Percentiles rank a stretch among this genome's conserved stretches.
phyloP scores from a whole-genome alignment of 2,329 filamentous ascomycete species.

The Acrocalymma vagum region DNA sequence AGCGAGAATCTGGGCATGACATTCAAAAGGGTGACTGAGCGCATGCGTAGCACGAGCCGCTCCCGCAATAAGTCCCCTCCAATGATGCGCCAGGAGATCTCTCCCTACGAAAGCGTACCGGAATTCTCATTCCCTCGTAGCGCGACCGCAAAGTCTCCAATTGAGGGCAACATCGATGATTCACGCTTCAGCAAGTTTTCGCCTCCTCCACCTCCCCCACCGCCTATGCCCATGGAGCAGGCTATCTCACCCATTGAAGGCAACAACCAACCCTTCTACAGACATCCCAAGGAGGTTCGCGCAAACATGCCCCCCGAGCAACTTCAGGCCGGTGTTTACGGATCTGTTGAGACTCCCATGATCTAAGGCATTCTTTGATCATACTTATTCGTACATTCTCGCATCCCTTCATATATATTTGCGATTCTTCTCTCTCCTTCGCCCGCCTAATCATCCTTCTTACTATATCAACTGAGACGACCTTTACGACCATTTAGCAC shows the following conservation, averaged over 20 bases:
- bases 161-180: slow-evolving; percentile 33
- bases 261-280: slow-evolving; percentile 36
- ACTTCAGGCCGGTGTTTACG: slow-evolving; percentile 54
- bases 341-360: slow-evolving; percentile 43
- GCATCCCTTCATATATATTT: slow-evolving; percentile 7
- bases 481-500: slow-evolving; percentile 35
- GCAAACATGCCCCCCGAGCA: slow-evolving; percentile 60
- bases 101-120: slow-evolving; percentile 56
- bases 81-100: slow-evolving; percentile 29
- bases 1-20: slow-evolving; percentile 65
- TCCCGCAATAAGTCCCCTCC: slow-evolving; percentile 60
- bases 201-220: slow-evolving; percentile 48
- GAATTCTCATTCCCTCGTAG: slow-evolving; percentile 39
- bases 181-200: slow-evolving; percentile 41
- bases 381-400: slow-evolving; percentile 4
- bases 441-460: slow-evolving; percentile 1
- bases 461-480: slow-evolving; percentile 33
- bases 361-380: slow-evolving; percentile 28
- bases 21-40: slow-evolving; percentile 60
- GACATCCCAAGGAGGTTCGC: slow-evolving; percentile 56
- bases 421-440: slow-evolving; percentile 7
- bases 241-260: slow-evolving; percentile 47
- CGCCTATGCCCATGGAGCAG: slow-evolving; percentile 49
- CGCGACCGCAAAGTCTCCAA: slow-evolving; percentile 35
- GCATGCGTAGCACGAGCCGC: slow-evolving; percentile 66